phyloP scores from a whole-genome alignment of 805 yeast genomes.

The Candida chilensis region DNA sequence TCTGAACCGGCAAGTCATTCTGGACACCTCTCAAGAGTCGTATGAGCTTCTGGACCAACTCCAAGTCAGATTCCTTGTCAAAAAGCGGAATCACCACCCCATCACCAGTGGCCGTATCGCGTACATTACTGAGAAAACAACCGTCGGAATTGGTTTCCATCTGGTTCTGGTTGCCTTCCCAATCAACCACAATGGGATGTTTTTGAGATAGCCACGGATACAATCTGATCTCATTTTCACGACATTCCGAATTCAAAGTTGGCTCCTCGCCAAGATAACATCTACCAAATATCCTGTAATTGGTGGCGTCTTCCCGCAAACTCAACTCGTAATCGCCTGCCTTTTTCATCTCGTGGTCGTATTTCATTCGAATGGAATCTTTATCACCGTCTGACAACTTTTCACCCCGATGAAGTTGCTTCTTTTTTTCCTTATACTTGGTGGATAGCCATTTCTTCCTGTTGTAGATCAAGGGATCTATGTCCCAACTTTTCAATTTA shows the following conservation, averaged over 20 bases:
- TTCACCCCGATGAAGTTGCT: constrained; percentile 7
- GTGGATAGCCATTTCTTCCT: constrained; percentile 14
- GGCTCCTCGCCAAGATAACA: constrained; percentile 6
- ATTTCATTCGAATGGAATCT: constrained; percentile 5
- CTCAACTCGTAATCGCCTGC: constrained; percentile 9
- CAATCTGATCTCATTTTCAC: constrained; percentile 6
- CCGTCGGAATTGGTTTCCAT: background rate
- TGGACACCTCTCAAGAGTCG: constrained; percentile 11
- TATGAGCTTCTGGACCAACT: background rate
- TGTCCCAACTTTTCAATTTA: constrained; percentile 3
- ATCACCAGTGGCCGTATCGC: constrained; percentile 10
- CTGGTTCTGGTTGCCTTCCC: constrained; percentile 3
- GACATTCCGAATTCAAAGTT: constrained; percentile 5
- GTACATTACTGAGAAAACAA: too few relatives aligned
- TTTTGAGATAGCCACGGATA: constrained; percentile 21
- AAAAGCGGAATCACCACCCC: constrained; percentile 23
- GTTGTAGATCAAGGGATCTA: constrained; percentile 14
- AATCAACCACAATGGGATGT: constrained; percentile 8
- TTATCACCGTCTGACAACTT: constrained; percentile 6
- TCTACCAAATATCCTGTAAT: constrained; percentile 15
- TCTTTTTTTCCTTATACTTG: constrained; percentile 6
- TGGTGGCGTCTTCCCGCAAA: constrained; percentile 9
- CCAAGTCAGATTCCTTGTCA: background rate
- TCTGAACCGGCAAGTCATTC: constrained; percentile 19
- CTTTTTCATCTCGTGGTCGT: constrained; percentile 2